Evolutionary conservation across 805 yeast genomes (phyloP).

Genomic region (Saccharomycopsis capsularis): DNA sequence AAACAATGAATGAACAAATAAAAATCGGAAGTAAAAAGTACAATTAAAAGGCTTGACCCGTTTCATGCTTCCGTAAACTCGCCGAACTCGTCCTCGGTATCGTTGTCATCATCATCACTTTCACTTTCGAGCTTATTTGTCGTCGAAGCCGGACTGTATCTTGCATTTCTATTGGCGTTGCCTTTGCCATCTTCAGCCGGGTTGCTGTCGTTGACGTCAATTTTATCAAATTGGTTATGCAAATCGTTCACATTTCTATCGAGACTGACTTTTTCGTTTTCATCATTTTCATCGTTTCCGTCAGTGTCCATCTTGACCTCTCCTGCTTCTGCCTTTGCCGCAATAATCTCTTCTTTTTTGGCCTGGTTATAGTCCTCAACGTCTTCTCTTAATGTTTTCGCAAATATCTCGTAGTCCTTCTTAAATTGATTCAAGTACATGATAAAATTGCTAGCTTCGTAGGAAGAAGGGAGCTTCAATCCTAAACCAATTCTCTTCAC

Average conservation of each 20-base stretch:
- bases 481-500: slow-evolving; percentile 18
- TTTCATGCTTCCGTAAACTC: slow-evolving; percentile 12
- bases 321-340: too few species aligned
- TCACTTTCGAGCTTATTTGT: slow-evolving; percentile 3
- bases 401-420: slow-evolving; percentile 13
- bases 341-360: too few species aligned
- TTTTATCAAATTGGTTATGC: slow-evolving; percentile 7
- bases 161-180: too few species aligned
- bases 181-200: too few species aligned
- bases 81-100: slow-evolving; percentile 22
- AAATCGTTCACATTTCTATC: slow-evolving; percentile 1
- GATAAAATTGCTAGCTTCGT: slow-evolving; percentile 19
- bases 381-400: slow-evolving; percentile 8
- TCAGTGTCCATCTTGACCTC: neutral
- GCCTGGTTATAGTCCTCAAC: neutral
- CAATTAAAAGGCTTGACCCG: neutral
- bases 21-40: too few species aligned
- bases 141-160: too few species aligned
- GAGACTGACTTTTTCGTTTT: too few species aligned
- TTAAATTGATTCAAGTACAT: slow-evolving; percentile 14
- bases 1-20: neutral
- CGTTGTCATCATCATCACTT: slow-evolving; percentile 14
- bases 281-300: neutral
- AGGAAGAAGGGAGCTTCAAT: slow-evolving; percentile 15
- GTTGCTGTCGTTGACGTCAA: slow-evolving; percentile 2